Conservation (phyloP, 306 rosid genomes). For the Sophora flavescens region DNA sequence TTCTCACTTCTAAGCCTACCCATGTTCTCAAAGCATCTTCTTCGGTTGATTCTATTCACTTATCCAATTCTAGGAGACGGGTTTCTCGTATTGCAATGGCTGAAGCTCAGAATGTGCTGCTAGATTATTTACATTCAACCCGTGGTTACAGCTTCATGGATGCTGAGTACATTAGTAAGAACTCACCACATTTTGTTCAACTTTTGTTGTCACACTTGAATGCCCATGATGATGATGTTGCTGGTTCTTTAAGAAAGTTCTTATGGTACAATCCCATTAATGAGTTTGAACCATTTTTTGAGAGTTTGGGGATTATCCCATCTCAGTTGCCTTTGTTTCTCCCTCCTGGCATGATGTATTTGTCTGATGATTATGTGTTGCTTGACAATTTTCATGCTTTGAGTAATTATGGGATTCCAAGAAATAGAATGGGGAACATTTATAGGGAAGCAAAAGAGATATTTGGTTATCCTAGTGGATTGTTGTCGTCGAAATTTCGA, state of each 20-base stretch:
- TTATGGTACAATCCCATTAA: conserved; percentile 78
- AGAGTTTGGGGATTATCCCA: conserved; percentile 72
- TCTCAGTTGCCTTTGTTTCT: conserved; percentile 57
- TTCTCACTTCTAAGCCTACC: conserved; percentile 36
- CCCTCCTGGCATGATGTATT: conserved; percentile 59
- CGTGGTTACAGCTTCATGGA: conserved; percentile 62
- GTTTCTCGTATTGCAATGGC: conserved; percentile 50
- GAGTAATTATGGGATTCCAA: conserved; percentile 68
- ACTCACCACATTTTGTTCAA: conserved; percentile 69
- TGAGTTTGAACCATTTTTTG: conserved; percentile 87
- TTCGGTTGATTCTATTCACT: conserved; percentile 15
- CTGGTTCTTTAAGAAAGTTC: conserved; percentile 53
- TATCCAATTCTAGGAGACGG: conserved; percentile 30
- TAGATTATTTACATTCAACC: conserved; percentile 76
- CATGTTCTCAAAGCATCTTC: conserved; percentile 14
- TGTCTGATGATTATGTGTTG: conserved; percentile 67
- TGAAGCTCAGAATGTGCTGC: conserved; percentile 60
- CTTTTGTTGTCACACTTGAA: conserved; percentile 49
- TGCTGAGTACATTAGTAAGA: conserved; percentile 78
- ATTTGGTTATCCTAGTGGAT: conserved; percentile 59
- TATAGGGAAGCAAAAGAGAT: conserved; percentile 70
- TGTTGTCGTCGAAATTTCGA: conserved; percentile 60
- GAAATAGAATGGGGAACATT: conserved; percentile 68
- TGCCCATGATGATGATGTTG: not conserved
- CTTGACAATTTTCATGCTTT: conserved; percentile 67